phyloP scores from a whole-genome alignment of 1,139 yeast species.

The Wickerhamomyces sp. region DNA sequence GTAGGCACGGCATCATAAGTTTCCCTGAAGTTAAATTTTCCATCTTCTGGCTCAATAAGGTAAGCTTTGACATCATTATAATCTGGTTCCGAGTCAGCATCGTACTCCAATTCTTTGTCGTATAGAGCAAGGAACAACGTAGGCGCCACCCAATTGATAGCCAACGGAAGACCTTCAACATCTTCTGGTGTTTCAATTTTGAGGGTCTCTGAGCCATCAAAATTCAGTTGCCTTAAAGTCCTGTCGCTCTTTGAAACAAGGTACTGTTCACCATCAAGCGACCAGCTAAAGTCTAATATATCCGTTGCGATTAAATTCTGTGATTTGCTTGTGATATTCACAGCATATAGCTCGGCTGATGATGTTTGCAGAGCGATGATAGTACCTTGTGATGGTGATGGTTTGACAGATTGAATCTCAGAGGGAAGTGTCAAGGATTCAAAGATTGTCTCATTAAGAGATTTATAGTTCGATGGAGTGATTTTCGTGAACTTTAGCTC shows the following conservation, averaged over 20 bases:
- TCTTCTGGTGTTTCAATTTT: conserved; percentile 21
- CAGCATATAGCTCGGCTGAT: conserved; percentile 12
- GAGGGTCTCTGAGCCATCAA: conserved; percentile 22
- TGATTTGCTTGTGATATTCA: conserved; percentile 9
- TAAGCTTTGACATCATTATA: conserved; percentile 12
- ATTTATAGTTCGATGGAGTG: not conserved
- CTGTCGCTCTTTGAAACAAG: conserved; percentile 24
- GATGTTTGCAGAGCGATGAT: conserved; percentile 20
- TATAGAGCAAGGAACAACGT: conserved; percentile 14
- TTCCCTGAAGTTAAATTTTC: conserved; percentile 24
- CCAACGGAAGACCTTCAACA: conserved; percentile 9
- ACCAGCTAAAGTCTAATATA: conserved; percentile 27
- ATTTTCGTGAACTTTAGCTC: conserved; percentile 1
- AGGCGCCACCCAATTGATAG: conserved; percentile 15
- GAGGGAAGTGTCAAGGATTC: conserved; percentile 2
- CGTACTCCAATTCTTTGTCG: conserved; percentile 12
- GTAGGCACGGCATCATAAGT: conserved; percentile 54
- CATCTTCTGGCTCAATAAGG: conserved; percentile 9
- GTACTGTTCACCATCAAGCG: conserved; percentile 30
- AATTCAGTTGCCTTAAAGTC: conserved; percentile 19
- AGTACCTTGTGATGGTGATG: conserved; percentile 14
- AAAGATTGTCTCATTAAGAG: conserved; percentile 4
- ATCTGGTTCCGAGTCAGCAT: conserved; percentile 15
- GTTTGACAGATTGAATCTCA: conserved; percentile 11
- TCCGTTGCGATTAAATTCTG: conserved; percentile 11